Evolutionary conservation across 1,284 basidiomycete genomes (phyloP).

Genomic region (Naganishia albida): DNA sequence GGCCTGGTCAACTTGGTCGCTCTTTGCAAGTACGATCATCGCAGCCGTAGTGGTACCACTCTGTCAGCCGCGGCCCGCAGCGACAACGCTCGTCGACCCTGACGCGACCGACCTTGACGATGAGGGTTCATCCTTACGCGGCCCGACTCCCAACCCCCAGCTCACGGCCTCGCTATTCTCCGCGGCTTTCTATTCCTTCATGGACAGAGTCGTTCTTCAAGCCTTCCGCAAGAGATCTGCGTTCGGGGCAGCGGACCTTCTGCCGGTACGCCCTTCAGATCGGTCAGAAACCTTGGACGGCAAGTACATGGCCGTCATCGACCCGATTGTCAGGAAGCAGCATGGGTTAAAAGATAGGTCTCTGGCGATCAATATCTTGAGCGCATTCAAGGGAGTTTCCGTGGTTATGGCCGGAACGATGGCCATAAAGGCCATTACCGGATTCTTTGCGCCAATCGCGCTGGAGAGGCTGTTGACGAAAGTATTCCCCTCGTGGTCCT

Average conservation of each 20-base stretch:
- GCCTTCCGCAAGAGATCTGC: conserved; percentile 47
- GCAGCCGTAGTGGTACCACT: conserved; percentile 58
- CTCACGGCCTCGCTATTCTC: conserved; percentile 66
- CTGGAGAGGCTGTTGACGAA: conserved; percentile 57
- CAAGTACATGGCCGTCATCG: conserved; percentile 47
- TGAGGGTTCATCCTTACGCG: conserved; percentile 52
- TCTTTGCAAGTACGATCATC: conserved; percentile 53
- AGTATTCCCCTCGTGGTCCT: neutral
- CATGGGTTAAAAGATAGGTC: conserved; percentile 43
- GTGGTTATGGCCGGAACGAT: conserved; percentile 43
- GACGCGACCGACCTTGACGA: neutral
- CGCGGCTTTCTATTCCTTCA: conserved; percentile 62
- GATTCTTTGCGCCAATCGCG: conserved; percentile 58
- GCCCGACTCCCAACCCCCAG: conserved; percentile 61
- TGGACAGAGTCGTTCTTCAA: conserved; percentile 60
- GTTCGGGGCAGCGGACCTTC: conserved; percentile 53
- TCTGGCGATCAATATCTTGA: conserved; percentile 41
- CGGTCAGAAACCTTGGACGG: conserved; percentile 54
- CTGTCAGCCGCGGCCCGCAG: conserved; percentile 53
- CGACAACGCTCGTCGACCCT: neutral
- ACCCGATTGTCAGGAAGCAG: conserved; percentile 47
- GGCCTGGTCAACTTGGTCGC: conserved; percentile 52
- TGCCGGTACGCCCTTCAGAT: conserved; percentile 65
- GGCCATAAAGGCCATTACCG: conserved; percentile 42
- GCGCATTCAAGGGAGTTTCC: conserved; percentile 42